Conservation (phyloP, 805 yeast genomes). For the Teunomyces tritomae region DNA sequence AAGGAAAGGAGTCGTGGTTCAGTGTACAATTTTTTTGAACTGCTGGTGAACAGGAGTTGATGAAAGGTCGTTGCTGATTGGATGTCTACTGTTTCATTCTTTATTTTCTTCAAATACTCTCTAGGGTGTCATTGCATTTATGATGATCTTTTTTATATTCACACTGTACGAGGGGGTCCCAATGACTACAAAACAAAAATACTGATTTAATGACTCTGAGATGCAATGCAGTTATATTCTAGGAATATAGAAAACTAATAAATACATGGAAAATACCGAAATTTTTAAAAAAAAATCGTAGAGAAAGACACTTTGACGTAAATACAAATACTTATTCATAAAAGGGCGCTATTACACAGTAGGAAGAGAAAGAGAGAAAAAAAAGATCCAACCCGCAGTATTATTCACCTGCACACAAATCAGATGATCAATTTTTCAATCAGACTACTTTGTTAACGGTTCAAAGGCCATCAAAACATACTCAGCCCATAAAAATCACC, state of each 20-base stretch:
- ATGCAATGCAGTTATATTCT: constrained; percentile 3
- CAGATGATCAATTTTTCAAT: constrained; percentile 6
- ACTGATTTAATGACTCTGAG: constrained; percentile 57
- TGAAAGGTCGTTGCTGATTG: constrained; percentile 48
- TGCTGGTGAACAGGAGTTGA: constrained; percentile 48
- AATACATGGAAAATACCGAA: background rate
- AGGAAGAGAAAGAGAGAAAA: background rate
- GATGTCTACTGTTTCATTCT: constrained; percentile 13
- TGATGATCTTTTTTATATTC: constrained; percentile 50
- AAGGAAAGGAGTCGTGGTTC: constrained; percentile 46
- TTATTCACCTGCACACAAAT: constrained; percentile 4
- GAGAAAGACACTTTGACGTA: too few relatives aligned
- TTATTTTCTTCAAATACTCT: constrained; percentile 13
- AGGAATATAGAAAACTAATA: background rate
- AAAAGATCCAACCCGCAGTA: background rate
- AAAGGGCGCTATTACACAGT: background rate
- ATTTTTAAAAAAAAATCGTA: too few relatives aligned
- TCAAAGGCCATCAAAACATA: background rate
- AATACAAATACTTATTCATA: too few relatives aligned
- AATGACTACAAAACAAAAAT: constrained; percentile 38
- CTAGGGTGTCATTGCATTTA: constrained; percentile 17
- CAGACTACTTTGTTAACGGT: constrained; percentile 1
- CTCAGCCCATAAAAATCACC: background rate
- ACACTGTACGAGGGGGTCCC: constrained; percentile 52
- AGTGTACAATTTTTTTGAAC: constrained; percentile 53